Conservation (phyloP, 2,329 filamentous ascomycete genomes). For the Fusarium torreyae region DNA sequence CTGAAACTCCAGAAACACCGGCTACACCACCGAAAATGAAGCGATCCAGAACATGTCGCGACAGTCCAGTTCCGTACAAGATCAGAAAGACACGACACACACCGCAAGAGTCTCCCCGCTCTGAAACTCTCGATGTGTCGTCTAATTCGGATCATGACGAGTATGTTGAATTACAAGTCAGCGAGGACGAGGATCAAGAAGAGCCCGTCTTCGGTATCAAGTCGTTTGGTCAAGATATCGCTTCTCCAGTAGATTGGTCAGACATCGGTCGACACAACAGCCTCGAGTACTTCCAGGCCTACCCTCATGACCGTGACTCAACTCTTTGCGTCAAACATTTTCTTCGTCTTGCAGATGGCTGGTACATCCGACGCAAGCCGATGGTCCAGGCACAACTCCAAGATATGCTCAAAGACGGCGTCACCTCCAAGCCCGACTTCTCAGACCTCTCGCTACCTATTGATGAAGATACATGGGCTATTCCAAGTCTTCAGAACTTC, state of each 20-base stretch:
- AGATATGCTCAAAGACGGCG: background rate
- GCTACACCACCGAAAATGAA: slow-evolving; percentile 11
- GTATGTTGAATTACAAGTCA: background rate
- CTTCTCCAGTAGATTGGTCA: background rate
- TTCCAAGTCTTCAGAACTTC: slow-evolving; percentile 17
- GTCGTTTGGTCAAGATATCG: slow-evolving; percentile 19
- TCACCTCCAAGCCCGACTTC: slow-evolving; percentile 14
- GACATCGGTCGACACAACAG: background rate
- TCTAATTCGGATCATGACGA: background rate
- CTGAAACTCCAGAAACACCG: background rate
- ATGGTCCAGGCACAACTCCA: slow-evolving; percentile 10
- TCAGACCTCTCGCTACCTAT: slow-evolving; percentile 26
- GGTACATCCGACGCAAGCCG: slow-evolving; percentile 26
- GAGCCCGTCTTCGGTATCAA: slow-evolving; percentile 1
- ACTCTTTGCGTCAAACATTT: slow-evolving; percentile 38
- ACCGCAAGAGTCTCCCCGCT: background rate
- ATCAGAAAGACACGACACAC: background rate
- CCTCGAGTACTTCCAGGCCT: slow-evolving; percentile 39
- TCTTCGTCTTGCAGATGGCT: slow-evolving; percentile 25
- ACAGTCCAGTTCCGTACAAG: slow-evolving; percentile 15
- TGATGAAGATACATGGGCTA: slow-evolving; percentile 12
- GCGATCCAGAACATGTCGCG: background rate
- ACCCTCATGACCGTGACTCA: slow-evolving; percentile 37
- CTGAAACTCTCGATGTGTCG: background rate
- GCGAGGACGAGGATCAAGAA: background rate